Base-by-base conservation (phyloP, 352 stramenopile genomes). In the Saprolegnia diclina region DNA sequence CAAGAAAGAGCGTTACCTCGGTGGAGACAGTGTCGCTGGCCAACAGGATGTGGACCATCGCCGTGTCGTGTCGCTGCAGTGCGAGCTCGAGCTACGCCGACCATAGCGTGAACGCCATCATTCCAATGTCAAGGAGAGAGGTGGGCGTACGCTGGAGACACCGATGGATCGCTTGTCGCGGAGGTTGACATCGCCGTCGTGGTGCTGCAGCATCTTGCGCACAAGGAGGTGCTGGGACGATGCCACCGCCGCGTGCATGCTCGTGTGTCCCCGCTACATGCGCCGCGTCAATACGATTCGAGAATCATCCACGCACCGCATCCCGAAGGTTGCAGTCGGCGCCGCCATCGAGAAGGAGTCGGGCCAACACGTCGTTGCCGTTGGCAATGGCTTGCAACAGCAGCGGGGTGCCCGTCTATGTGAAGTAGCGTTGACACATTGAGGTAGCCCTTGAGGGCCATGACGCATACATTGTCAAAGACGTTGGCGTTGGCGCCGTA, bases 401-500 rank as follows among this genome's bases (percentile, higher is more conserved):
- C 35, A 59, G 52, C 3, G 52, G 11, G 1, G 52, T n/a, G 16
- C 52, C 52, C 11, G 13, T 4, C 52, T 59, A 59, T 3, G 4
- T 3, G 11, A 42, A 4, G n/a, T n/a, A n/a, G n/a, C n/a, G n/a
- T n/a, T n/a, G n/a, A n/a, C n/a, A n/a, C n/a, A n/a, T n/a, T n/a
- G n/a, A n/a, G n/a, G n/a, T n/a, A n/a, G n/a, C n/a, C n/a, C 13
- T 10, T 3, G 42, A n/a, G 10, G 2, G 42, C 7, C 42, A 10
- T 35, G 29, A 4, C 2, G 18, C 42, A 7, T 59, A 59, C 52
- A 10, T 9, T 59, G 52, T 59, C n/a, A 9, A 59, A 59, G 24
- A 59, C 52, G 35, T 59, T 59, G n/a, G 52, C 16, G 35, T 59
- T 59, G 52, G 52, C 52, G 35, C 52, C 52, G 19, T 59, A 59